These are phyloP conservation scores for Phytopythium mirpurense DNA, from an alignment of 352 stramenopile species.

Conservation along the genomic window DNA sequence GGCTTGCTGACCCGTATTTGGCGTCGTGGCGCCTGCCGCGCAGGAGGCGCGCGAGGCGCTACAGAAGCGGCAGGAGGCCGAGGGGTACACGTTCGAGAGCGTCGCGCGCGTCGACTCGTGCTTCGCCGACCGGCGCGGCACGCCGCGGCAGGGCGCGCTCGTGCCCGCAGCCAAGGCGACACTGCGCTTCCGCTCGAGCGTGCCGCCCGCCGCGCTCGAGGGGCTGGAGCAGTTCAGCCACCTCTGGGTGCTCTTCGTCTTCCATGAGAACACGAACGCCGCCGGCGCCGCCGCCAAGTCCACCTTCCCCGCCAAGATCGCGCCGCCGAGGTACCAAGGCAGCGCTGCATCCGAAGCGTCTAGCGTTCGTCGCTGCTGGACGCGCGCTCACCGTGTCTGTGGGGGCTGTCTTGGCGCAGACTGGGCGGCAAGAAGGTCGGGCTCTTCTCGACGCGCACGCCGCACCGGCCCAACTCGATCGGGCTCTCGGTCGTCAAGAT, in stretches of 20 bases:
- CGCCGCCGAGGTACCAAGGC: constrained; percentile 34
- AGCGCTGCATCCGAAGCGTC: too few relatives aligned
- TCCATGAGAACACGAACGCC: constrained; percentile 89
- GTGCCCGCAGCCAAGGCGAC: constrained; percentile 58
- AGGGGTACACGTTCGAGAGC: constrained; percentile 65
- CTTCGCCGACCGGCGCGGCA: constrained; percentile 83
- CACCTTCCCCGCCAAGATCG: constrained; percentile 80
- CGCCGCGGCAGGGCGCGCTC: constrained; percentile 73
- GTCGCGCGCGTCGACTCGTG: constrained; percentile 78
- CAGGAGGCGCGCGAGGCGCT: constrained; percentile 57
- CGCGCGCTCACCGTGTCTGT: too few relatives aligned
- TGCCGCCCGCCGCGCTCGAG: constrained; percentile 71
- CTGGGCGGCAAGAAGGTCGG: constrained; percentile 85
- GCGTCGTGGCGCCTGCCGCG: background rate
- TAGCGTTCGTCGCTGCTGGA: too few relatives aligned
- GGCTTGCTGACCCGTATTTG: too few relatives aligned
- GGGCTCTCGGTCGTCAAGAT: constrained; percentile 90
- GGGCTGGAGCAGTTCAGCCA: constrained; percentile 85
- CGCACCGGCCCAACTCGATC: constrained; percentile 95
- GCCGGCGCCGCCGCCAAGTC: constrained; percentile 43
- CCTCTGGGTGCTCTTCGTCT: constrained; percentile 89
- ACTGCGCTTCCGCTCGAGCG: constrained; percentile 70
- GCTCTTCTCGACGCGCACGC: constrained; percentile 95
- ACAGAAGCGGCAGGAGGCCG: constrained; percentile 50
- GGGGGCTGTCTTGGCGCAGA: constrained; percentile 12